Evolutionary conservation across 2,329 filamentous ascomycete genomes (phyloP).

Genomic region (Pestalotiopsis sp.): DNA sequence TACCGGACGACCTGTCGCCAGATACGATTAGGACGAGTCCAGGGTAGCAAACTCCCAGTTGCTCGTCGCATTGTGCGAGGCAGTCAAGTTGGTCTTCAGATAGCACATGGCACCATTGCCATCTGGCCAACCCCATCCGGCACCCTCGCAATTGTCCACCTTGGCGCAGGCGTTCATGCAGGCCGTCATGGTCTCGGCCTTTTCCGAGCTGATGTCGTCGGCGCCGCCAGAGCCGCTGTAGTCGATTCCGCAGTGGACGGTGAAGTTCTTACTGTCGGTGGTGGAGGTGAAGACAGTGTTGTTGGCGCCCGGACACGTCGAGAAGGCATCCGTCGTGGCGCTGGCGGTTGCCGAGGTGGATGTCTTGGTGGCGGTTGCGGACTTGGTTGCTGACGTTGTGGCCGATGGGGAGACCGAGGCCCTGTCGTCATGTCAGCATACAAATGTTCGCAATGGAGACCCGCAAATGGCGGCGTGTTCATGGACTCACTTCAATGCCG

Average conservation of each 20-base stretch:
- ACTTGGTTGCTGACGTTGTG: conserved; percentile 14
- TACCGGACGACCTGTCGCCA: not conserved
- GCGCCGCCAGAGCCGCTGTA: conserved; percentile 25
- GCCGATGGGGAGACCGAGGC: conserved; percentile 9
- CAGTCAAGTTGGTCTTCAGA: conserved; percentile 23
- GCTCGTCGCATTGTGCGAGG: conserved; percentile 10
- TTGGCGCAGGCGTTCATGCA: conserved; percentile 27
- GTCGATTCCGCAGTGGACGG: conserved; percentile 29
- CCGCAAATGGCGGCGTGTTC: conserved; percentile 9
- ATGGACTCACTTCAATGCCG: conserved; percentile 10
- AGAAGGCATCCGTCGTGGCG: conserved; percentile 15
- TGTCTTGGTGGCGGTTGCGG: conserved; percentile 15
- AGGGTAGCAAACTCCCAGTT: conserved; percentile 16
- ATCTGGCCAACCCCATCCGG: conserved; percentile 22
- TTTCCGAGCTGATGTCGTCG: conserved; percentile 16
- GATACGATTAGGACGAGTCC: not conserved
- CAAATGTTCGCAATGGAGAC: not conserved
- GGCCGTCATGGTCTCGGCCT: conserved; percentile 20
- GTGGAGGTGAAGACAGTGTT: conserved; percentile 28
- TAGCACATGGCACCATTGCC: conserved; percentile 21
- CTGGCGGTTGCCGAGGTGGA: conserved; percentile 19
- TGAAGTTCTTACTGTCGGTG: conserved; percentile 23
- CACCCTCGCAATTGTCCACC: conserved; percentile 20
- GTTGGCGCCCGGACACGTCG: conserved; percentile 19
- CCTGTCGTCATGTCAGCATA: not conserved